These are phyloP conservation scores for Annona squamosa DNA, from an alignment of 164 flowering plant species.

Conservation along the genomic window DNA sequence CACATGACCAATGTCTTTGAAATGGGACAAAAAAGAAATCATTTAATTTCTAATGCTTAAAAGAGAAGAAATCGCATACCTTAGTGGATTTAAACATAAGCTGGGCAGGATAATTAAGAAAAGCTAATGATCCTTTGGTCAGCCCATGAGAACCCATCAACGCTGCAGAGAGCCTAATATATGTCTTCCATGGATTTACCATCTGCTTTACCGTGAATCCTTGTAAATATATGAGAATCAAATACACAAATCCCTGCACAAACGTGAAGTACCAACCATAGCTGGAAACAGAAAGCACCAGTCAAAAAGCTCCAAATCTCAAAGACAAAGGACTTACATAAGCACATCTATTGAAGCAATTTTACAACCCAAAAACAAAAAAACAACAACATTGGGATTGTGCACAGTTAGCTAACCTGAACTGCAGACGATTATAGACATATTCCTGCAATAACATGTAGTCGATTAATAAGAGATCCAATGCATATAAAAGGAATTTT, in stretches of 20 bases:
- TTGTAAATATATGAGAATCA: slow-evolving; percentile 49
- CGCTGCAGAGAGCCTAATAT: slow-evolving; percentile 73
- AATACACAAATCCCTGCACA: slow-evolving; percentile 78
- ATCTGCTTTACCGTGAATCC: slow-evolving; percentile 82
- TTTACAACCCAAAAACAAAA: not conserved
- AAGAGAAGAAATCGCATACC: slow-evolving; percentile 27
- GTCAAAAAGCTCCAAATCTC: not conserved
- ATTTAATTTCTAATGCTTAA: not conserved
- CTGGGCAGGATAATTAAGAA: slow-evolving; percentile 88
- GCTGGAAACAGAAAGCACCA: slow-evolving; percentile 32
- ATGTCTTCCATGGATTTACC: slow-evolving; percentile 83
- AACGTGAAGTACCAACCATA: slow-evolving; percentile 97
- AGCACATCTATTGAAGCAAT: not conserved
- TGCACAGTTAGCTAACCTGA: slow-evolving; percentile 40
- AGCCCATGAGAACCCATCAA: slow-evolving; percentile 92
- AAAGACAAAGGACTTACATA: not conserved
- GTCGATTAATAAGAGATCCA: not conserved
- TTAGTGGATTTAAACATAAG: slow-evolving; percentile 95
- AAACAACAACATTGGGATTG: not conserved
- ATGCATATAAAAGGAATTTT: not conserved
- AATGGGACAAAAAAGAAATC: not conserved
- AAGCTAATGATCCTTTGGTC: slow-evolving; percentile 88
- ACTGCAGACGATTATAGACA: slow-evolving; percentile 71
- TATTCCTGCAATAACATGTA: slow-evolving; percentile 50
- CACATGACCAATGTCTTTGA: too few species aligned